These are phyloP conservation scores for Zhuliangozyma blackwelliae DNA, from an alignment of 1,139 yeast genomes.

Conservation along the genomic window DNA sequence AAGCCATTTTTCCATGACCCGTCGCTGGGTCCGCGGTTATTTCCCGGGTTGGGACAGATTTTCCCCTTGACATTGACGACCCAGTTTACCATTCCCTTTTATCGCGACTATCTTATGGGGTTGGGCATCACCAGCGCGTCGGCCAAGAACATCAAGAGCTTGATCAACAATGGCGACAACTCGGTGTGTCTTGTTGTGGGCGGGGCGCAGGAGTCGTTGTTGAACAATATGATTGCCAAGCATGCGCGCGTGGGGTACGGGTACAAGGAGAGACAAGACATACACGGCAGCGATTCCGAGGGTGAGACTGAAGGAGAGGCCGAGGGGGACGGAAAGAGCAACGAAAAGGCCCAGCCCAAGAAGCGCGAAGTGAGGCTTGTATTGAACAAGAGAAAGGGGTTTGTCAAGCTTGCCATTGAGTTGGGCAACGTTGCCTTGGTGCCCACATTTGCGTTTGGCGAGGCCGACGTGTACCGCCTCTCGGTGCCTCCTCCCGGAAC, in stretches of 20 bases:
- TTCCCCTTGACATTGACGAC: constrained; percentile 78
- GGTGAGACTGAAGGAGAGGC: constrained; percentile 7
- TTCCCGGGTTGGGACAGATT: constrained; percentile 76
- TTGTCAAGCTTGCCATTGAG: constrained; percentile 79
- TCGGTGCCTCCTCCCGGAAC: constrained; percentile 54
- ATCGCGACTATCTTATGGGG: constrained; percentile 78
- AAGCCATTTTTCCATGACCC: constrained; percentile 43
- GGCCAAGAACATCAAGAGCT: constrained; percentile 61
- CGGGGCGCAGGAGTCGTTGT: constrained; percentile 87
- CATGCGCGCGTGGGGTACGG: constrained; percentile 37
- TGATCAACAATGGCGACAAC: constrained; percentile 59
- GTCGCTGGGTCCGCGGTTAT: constrained; percentile 41
- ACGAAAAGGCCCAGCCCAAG: background rate
- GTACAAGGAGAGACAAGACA: constrained; percentile 38
- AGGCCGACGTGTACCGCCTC: constrained; percentile 72
- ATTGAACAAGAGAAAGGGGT: constrained; percentile 77
- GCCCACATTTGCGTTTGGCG: constrained; percentile 92
- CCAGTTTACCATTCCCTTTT: constrained; percentile 84
- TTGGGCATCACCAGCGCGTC: constrained; percentile 87
- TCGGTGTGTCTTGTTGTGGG: constrained; percentile 91
- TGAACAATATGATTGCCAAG: constrained; percentile 40
- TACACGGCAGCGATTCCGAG: constrained; percentile 5
- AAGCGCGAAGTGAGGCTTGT: constrained; percentile 46
- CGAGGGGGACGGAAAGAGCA: constrained; percentile 6
- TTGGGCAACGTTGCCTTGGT: constrained; percentile 75